Base-by-base conservation (phyloP, 2,329 filamentous ascomycete species). In the Calonectria leucothoes region DNA sequence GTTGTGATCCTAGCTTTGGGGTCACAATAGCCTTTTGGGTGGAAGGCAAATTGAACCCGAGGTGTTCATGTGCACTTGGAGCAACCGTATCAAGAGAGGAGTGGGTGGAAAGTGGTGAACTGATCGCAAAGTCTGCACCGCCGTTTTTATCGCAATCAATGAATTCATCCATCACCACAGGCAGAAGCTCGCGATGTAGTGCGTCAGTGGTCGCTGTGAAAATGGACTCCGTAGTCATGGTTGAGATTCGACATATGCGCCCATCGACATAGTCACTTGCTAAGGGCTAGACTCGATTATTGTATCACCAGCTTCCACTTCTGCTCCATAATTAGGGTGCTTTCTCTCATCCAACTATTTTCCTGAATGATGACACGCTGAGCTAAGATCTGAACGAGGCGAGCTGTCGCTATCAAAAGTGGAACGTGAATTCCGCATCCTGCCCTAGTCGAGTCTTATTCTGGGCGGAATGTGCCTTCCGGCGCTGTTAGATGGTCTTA, bases 21-120 rank as follows among this genome's bases (percentile, higher is more conserved):
- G 65, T 67, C 11, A 67, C 65, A 17, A 67, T 33, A 8, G 65
- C 65, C 11, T 17, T 57, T 31, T 67, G 65, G n/a, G 27, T 45
- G 8, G 25, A 15, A 6, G 65, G 65, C 15, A 67, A 14, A 14
- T 27, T 14, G 14, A 39, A 39, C 7, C 5, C 55, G 0, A 31
- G 52, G 11, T 37, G 15, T 8, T 37, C 31, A n/a, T 59, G 31
- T 35, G 33, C 33, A 17, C 12, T 59, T 35, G 6, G 35, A 7
- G 55, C 12, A 15, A 27, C 14, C 6, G n/a, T 39, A 35, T 59
- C 20, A 11, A 59, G n/a, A 27, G 55, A 39, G 11, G 55, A 59
- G 2, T 25, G 6, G 5, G 33, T 23, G 5, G 20, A 59, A 23
- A 14, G 12, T 3, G 55, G 31, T 59, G 55, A 39, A 4, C n/a